Base-by-base conservation (phyloP, 176 grass and related monocot species). In the Zizania latifolia region DNA sequence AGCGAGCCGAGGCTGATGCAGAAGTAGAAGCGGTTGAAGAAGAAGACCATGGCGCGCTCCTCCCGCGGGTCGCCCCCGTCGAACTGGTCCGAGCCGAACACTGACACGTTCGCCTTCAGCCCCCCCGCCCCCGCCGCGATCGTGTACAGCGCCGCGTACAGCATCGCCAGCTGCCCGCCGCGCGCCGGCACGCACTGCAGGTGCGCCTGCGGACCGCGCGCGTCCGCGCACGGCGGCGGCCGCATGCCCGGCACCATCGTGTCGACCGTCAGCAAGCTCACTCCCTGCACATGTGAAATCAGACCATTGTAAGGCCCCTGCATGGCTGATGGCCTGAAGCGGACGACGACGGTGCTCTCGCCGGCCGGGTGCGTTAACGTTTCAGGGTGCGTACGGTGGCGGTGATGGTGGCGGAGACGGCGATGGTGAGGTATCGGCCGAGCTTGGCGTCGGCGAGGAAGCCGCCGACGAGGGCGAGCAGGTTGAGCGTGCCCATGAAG, bases 11-110 rank as follows among this genome's bases (percentile, higher is more conserved):
- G 76, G 78, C 81, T 94, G 76, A 87, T 50, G 79, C 81, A 68
- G 54, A 91, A 84, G 82, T 94, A 94, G 83, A 94, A 94, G 31
- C 87, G 81, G 83, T 89, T 94, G 79, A 90, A 94, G 92, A 94
- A 91, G 74, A 89, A 88, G 5, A 82, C 72, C 82, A 90, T 94
- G 72, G 82, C 77, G 56, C 77, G 75, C 63, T 88, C 87, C 82
- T 94, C 92, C 34, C 78, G 46, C 16, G 81, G 68, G 85, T 94
- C 82, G 3, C 77, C 21, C 21, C 62, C 83, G 63, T 94, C 88
- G 65, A 91, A 94, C 63, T 94, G 92, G 82, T 91, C 88, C 16
- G 92, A 90, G 8, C 92, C 92, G 68, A 94, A 91, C 54, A 84
- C 84, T 2, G 88, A 84, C 65, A 90, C 83, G 78, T 87, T 87